A percentile compares a stretch with the other conserved stretches of the same genome.
Evolutionary conservation across 192 early-diverging fungal genomes (phyloP).

Genomic region (Diversispora eburnea): DNA sequence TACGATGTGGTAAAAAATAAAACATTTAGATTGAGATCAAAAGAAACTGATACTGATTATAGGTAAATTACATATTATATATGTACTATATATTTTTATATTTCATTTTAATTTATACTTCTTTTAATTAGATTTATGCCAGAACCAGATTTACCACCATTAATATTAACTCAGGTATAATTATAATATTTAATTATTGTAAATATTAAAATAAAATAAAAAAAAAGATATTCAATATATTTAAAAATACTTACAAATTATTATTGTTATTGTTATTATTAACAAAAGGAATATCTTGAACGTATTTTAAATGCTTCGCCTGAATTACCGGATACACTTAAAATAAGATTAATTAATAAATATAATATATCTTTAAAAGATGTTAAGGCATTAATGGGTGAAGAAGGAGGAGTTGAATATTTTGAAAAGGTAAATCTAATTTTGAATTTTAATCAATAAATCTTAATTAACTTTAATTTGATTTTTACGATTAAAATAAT

Average conservation of each 20-base stretch:
- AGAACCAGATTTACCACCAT: constrained; percentile 67
- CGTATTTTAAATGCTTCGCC: constrained; percentile 49
- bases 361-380: constrained; percentile 60
- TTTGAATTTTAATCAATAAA: constrained; percentile 13
- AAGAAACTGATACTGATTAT: constrained; percentile 88
- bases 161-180: constrained; percentile 43
- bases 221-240: too few species aligned
- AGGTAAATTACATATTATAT: constrained; percentile 23
- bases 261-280: background rate
- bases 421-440: constrained; percentile 62
- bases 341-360: constrained; percentile 52
- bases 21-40: constrained; percentile 70
- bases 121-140: constrained; percentile 71
- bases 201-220: background rate
- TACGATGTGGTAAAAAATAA: constrained; percentile 59
- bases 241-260: too few species aligned
- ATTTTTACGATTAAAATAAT: constrained; percentile 25
- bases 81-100: background rate
- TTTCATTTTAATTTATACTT: too few species aligned
- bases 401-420: constrained; percentile 68
- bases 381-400: constrained; percentile 63
- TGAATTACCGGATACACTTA: constrained; percentile 67
- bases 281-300: constrained; percentile 43
- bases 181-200: background rate
- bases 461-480: background rate